phyloP scores from a whole-genome alignment of 2,329 filamentous ascomycete genomes.

The Dothiorella sarmentorum region DNA sequence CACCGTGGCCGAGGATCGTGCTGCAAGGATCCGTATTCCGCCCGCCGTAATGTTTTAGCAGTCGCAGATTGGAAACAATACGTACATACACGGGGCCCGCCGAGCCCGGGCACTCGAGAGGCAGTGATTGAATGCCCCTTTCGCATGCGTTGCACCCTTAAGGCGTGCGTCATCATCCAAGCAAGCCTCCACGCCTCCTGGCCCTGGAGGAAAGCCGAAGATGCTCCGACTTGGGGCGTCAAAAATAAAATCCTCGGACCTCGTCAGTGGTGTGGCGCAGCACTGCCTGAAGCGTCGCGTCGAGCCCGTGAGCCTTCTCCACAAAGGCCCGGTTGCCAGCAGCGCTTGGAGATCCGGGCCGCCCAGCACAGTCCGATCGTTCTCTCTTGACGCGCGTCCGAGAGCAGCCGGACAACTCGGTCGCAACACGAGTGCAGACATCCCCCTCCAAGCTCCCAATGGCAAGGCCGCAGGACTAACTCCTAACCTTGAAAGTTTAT shows the following conservation, averaged over 20 bases:
- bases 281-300: conserved; percentile 2
- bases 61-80: conserved; percentile 2
- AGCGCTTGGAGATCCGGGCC: neutral
- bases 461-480: conserved; percentile 2
- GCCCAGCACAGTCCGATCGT: neutral
- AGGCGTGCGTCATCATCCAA: neutral
- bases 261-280: conserved; percentile 3
- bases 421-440: neutral
- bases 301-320: neutral
- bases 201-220: neutral
- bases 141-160: neutral
- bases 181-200: neutral
- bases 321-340: neutral
- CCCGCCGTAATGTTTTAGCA: neutral
- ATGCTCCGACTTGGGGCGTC: neutral
- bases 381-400: conserved; percentile 6
- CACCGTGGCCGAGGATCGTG: conserved; percentile 2
- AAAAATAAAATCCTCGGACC: neutral
- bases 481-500: neutral
- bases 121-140: neutral
- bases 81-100: neutral
- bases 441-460: too few relatives aligned
- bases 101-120: neutral
- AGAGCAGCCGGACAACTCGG: conserved; percentile 4
- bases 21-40: neutral